Conservation (phyloP, 208 protist genomes). For the Leishmania mexicana region DNA sequence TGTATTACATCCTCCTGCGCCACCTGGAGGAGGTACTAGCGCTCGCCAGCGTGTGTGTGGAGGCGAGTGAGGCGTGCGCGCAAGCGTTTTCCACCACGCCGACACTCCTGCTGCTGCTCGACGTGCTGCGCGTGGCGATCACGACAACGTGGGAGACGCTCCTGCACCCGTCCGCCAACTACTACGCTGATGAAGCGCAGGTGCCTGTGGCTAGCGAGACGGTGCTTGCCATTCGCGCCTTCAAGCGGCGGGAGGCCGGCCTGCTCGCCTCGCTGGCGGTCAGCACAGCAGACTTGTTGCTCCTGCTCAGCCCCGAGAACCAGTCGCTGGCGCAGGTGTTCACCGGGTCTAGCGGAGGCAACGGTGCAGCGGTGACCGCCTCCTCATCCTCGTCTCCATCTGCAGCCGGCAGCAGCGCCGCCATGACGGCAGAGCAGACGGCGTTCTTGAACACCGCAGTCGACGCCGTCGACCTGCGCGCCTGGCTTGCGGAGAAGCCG, state of each 20-base stretch:
- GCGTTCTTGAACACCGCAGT: constrained; percentile 50
- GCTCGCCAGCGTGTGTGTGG: constrained; percentile 47
- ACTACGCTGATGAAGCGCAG: constrained; percentile 6
- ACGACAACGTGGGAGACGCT: constrained; percentile 44
- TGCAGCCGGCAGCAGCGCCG: background rate
- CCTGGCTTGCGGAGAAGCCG: constrained; percentile 40
- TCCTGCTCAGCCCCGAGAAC: constrained; percentile 61
- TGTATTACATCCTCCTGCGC: constrained; percentile 42
- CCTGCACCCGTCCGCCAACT: constrained; percentile 34
- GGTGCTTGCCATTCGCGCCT: constrained; percentile 38
- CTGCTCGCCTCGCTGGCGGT: constrained; percentile 47
- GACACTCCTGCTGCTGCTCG: constrained; percentile 35
- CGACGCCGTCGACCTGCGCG: constrained; percentile 35
- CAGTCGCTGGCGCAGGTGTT: constrained; percentile 37
- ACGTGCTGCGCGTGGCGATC: constrained; percentile 35
- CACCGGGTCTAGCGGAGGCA: background rate
- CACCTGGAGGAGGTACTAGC: constrained; percentile 64
- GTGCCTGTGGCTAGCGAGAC: background rate
- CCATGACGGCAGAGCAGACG: constrained; percentile 49
- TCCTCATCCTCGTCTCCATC: background rate
- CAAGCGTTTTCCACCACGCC: constrained; percentile 34
- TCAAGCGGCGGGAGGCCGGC: constrained; percentile 51
- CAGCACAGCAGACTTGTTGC: constrained; percentile 46
- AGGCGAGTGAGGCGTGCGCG: constrained; percentile 54
- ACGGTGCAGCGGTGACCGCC: background rate